phyloP scores from a whole-genome alignment of 2,329 filamentous ascomycete genomes.

The Colletotrichum incanum region DNA sequence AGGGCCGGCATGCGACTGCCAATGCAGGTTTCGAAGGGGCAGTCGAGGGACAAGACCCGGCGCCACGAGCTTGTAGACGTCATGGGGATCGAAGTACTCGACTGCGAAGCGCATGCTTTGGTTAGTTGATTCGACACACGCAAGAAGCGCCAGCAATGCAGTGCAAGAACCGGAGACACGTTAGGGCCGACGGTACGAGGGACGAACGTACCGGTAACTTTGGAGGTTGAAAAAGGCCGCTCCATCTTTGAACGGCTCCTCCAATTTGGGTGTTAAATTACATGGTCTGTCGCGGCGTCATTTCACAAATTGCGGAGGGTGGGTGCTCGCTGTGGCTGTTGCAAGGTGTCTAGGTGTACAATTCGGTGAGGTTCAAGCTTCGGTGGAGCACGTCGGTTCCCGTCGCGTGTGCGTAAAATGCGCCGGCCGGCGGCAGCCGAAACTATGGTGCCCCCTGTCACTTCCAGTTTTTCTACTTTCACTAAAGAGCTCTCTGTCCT shows the following conservation, averaged over 20 bases:
- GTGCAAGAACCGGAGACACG: background rate
- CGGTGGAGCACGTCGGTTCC: constrained; percentile 18
- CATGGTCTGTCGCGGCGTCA: constrained; percentile 28
- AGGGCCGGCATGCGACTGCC: constrained; percentile 94
- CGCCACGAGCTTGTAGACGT: constrained; percentile 86
- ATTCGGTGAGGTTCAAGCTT: constrained; percentile 27
- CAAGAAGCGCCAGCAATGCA: background rate
- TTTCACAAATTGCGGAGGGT: constrained; percentile 6
- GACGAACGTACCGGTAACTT: constrained; percentile 77
- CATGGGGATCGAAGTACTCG: constrained; percentile 95
- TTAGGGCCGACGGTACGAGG: background rate
- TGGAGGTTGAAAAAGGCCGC: constrained; percentile 79
- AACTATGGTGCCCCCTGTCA: constrained; percentile 9
- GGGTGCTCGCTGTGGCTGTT: constrained; percentile 3
- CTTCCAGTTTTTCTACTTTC: background rate
- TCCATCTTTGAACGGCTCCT: constrained; percentile 68
- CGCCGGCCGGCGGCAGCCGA: constrained; percentile 19
- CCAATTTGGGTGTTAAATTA: constrained; percentile 30
- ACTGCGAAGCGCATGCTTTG: constrained; percentile 67
- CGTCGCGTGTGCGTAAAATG: constrained; percentile 1
- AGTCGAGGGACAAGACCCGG: constrained; percentile 84
- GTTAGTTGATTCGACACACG: constrained; percentile 23
- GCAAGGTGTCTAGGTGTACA: constrained; percentile 17
- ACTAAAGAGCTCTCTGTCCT: constrained; percentile 1
- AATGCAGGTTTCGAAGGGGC: constrained; percentile 92